Evolutionary conservation across 2,329 filamentous ascomycete species (phyloP).

Genomic region (Harringtonia lauricola): DNA sequence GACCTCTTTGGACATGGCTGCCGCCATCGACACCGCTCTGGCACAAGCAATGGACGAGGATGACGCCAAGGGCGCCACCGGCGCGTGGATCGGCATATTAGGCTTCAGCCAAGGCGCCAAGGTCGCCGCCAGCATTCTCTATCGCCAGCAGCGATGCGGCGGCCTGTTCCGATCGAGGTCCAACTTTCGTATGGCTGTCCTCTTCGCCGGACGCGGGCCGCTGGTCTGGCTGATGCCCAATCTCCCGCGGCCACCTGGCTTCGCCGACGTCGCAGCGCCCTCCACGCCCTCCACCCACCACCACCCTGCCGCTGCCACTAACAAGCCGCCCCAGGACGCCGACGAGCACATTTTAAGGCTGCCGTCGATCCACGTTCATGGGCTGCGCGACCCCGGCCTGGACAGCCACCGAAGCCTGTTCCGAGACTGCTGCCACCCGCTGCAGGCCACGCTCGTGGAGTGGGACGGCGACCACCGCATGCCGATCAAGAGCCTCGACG

Average conservation of each 20-base stretch:
- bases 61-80: constrained; percentile 34
- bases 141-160: background rate
- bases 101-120: constrained; percentile 61
- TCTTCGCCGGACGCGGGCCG: constrained; percentile 23
- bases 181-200: constrained; percentile 15
- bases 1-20: background rate
- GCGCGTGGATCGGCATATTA: constrained; percentile 47
- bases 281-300: too few relatives aligned
- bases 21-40: background rate
- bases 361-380: constrained; percentile 60
- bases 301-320: too few relatives aligned
- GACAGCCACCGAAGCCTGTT: constrained; percentile 45
- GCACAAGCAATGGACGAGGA: constrained; percentile 38
- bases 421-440: constrained; percentile 46
- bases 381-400: constrained; percentile 47
- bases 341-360: too few relatives aligned
- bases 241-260: too few relatives aligned
- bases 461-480: constrained; percentile 66
- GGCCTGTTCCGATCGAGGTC: too few relatives aligned
- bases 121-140: constrained; percentile 44
- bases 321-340: too few relatives aligned
- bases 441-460: constrained; percentile 47
- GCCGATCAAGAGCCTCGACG: constrained; percentile 56
- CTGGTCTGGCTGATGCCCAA: constrained; percentile 15
- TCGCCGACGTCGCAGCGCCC: too few relatives aligned